phyloP scores from a whole-genome alignment of 1,284 basidiomycete species.

The Stereum hirsutum region DNA sequence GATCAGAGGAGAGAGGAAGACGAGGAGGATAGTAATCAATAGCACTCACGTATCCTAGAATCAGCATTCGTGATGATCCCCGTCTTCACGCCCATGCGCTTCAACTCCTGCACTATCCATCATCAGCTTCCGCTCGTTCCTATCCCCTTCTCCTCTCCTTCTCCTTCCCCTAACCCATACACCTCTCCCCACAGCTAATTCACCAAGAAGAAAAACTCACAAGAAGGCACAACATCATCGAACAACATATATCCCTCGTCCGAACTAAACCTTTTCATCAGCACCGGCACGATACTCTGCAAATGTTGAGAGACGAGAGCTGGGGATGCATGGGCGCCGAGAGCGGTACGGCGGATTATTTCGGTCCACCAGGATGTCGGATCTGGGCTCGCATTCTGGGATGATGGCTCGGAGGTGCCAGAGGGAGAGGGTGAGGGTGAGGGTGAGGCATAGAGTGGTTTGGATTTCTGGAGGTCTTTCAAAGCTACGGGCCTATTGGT shows the following conservation, averaged over 20 bases:
- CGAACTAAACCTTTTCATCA: conserved; percentile 60
- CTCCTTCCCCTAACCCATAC: not conserved
- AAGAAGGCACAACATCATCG: conserved; percentile 48
- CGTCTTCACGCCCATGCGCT: conserved; percentile 34
- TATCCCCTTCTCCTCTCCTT: not conserved
- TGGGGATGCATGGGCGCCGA: conserved; percentile 59
- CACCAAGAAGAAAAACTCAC: conserved; percentile 30
- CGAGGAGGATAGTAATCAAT: too few species aligned
- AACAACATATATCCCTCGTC: conserved; percentile 61
- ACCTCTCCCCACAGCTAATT: not conserved
- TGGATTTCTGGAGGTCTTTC: conserved; percentile 45
- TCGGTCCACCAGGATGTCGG: conserved; percentile 61
- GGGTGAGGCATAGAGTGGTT: conserved; percentile 43
- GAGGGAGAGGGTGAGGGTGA: too few species aligned
- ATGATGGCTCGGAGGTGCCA: too few species aligned
- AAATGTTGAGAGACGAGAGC: conserved; percentile 42
- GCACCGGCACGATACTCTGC: conserved; percentile 38
- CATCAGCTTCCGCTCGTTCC: too few species aligned
- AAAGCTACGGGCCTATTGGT: conserved; percentile 41
- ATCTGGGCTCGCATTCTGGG: too few species aligned
- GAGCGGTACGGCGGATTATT: conserved; percentile 60
- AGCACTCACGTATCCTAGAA: conserved; percentile 55
- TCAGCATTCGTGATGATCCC: conserved; percentile 68
- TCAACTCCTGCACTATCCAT: conserved; percentile 35
- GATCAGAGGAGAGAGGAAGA: not conserved